Percentiles rank a stretch among this genome's conserved stretches.
Conservation (phyloP, 1,139 yeast genomes). For the Schizosaccharomyces versatilis region DNA sequence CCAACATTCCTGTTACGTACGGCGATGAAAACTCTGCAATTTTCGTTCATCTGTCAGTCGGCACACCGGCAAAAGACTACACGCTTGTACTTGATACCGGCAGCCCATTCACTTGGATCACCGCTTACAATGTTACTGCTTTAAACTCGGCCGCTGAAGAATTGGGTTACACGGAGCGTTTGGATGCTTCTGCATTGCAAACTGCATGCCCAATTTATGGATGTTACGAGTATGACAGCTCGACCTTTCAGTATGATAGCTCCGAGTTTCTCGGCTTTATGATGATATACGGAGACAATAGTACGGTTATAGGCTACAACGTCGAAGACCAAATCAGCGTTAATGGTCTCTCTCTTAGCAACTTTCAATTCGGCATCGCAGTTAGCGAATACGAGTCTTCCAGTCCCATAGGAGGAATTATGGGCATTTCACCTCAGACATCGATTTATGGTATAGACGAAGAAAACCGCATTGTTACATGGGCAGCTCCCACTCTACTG, state of each 20-base stretch:
- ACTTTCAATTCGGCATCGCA: slow-evolving; percentile 7
- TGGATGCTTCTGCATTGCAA: slow-evolving; percentile 1
- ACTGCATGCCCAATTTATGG: slow-evolving; percentile 4
- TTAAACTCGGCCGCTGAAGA: slow-evolving; percentile 2
- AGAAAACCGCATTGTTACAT: not conserved
- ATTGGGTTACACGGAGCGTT: not conserved
- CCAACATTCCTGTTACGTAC: no score
- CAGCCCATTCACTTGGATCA: slow-evolving; percentile 9
- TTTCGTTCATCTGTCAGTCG: slow-evolving; percentile 5
- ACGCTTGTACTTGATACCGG: slow-evolving; percentile 9
- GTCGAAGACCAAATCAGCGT: slow-evolving; percentile 5
- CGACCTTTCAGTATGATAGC: slow-evolving; percentile 2
- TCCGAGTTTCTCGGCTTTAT: slow-evolving; percentile 5
- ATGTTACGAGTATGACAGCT: slow-evolving; percentile 4
- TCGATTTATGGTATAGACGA: slow-evolving; percentile 2
- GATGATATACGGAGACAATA: slow-evolving; percentile 7
- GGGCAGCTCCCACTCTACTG: slow-evolving; percentile 6
- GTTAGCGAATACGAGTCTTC: slow-evolving; percentile 6
- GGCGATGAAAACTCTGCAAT: not conserved
- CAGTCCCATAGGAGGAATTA: slow-evolving; percentile 2
- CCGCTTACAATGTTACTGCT: slow-evolving; percentile 6
- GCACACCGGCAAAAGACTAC: slow-evolving; percentile 4
- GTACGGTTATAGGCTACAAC: slow-evolving; percentile 6
- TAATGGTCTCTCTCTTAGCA: slow-evolving; percentile 4
- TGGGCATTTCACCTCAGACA: slow-evolving; percentile 8